These are phyloP conservation scores for Davidsoniella neocaledoniae DNA, from an alignment of 2,329 filamentous ascomycete species.

Conservation along the genomic window DNA sequence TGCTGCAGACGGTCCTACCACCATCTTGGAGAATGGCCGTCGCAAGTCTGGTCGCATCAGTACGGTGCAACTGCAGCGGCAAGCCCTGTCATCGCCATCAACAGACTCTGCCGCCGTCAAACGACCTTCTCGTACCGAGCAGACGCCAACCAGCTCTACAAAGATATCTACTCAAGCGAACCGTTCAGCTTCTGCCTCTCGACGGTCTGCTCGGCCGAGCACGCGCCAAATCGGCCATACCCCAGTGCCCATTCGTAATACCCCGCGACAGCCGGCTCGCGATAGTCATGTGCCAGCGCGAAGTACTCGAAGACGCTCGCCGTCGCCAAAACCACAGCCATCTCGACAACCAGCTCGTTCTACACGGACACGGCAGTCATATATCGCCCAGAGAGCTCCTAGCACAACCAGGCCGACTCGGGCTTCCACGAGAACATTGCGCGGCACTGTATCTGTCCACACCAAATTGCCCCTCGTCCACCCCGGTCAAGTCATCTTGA, in stretches of 20 bases:
- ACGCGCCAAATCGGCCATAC: not conserved
- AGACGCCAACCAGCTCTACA: not conserved
- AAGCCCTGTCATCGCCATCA: not conserved
- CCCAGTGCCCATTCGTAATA: not conserved
- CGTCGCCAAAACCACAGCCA: slow-evolving; percentile 19
- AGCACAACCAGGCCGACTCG: not conserved
- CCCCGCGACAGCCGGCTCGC: slow-evolving; percentile 2
- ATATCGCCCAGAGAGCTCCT: not conserved
- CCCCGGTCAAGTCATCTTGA: slow-evolving; percentile 37
- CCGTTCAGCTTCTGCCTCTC: not conserved
- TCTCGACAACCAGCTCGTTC: slow-evolving; percentile 21
- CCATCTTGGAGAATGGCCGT: slow-evolving; percentile 58
- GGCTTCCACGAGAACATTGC: slow-evolving; percentile 20
- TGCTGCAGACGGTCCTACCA: slow-evolving; percentile 70
- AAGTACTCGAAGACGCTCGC: slow-evolving; percentile 17
- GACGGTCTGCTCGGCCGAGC: not conserved
- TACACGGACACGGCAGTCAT: slow-evolving; percentile 20
- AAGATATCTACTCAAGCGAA: not conserved
- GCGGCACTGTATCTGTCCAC: slow-evolving; percentile 3
- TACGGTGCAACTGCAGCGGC: slow-evolving; percentile 18
- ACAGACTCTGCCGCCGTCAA: not conserved
- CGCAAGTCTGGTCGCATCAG: slow-evolving; percentile 52
- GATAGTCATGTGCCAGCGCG: slow-evolving; percentile 3
- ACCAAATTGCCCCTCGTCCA: slow-evolving; percentile 38
- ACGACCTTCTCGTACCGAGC: not conserved